Evolutionary conservation across 192 early-diverging fungal species (phyloP).

Genomic region (Linnemannia exigua): DNA sequence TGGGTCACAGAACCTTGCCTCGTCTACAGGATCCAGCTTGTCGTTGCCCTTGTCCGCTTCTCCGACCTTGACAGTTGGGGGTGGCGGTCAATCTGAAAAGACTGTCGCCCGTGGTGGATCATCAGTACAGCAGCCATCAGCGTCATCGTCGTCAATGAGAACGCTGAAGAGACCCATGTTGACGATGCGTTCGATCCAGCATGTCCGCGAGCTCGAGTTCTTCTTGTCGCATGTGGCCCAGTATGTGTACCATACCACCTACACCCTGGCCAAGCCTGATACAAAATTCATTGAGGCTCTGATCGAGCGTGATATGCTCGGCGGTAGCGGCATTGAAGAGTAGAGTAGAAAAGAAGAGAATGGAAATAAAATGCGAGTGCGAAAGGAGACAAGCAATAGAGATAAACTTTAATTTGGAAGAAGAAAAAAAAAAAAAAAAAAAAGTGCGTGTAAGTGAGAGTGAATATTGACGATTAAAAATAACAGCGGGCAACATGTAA

Average conservation of each 20-base stretch:
- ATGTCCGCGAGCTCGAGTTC: conserved; percentile 79
- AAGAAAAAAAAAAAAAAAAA: conserved; percentile 12
- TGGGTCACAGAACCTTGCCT: not conserved
- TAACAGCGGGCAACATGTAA: not conserved
- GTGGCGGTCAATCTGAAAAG: conserved; percentile 13
- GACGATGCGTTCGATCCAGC: conserved; percentile 75
- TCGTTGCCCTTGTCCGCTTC: conserved; percentile 32
- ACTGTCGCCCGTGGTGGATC: not conserved
- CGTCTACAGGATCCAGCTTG: conserved; percentile 4
- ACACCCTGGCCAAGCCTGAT: conserved; percentile 80
- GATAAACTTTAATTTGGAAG: not conserved
- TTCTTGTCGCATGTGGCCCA: conserved; percentile 83
- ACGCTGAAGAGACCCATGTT: conserved; percentile 80
- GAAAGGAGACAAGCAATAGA: not conserved
- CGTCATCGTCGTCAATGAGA: conserved; percentile 24
- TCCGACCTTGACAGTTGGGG: conserved; percentile 42
- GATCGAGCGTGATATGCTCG: conserved; percentile 73
- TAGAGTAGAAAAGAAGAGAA: conserved; percentile 2
- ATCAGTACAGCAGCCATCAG: not conserved
- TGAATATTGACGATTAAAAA: not conserved
- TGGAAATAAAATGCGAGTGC: not conserved
- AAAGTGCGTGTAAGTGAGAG: not conserved
- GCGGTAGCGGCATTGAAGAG: conserved; percentile 51
- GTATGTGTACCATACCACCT: conserved; percentile 83
- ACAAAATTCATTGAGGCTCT: conserved; percentile 81